Evolutionary conservation across 1,284 basidiomycete species (phyloP), one percentile per base, ranked within the genome.

Genomic region (Inonotus hispidus): DNA sequence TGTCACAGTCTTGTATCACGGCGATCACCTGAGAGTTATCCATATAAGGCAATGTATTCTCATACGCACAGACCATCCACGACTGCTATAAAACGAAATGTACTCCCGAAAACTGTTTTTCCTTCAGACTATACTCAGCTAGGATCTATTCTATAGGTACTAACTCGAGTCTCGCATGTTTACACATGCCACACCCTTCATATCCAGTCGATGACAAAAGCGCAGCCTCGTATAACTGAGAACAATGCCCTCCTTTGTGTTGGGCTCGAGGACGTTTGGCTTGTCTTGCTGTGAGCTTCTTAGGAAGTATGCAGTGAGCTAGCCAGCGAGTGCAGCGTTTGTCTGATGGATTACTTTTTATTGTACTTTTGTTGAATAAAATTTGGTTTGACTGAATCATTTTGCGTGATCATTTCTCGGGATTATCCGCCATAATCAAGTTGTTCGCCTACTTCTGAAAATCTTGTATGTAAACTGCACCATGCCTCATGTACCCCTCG

Each of bases 121-220:
- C 82, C 27, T 68, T 77, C 64, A 85, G 87, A 88, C 88, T 87
- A 89, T 89, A 89, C 87, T 90, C 87, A 87, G 79, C 80, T 82
- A 88, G 87, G 87, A 89, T 90, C 87, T 90, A 81, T 90, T 89
- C 81, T 85, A 88, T 86, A 89, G 87, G 84, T 85, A 86, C 87
- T 88, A 85, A 88, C 87, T 87, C 85, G 80, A 87, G 85, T 89
- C 85, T 87, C 83, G 87, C 87, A 88, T 87, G 85, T 88, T 87
- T 87, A 88, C 79, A 81, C 84, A 85, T 88, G 87, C 86, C 86
- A 74, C 83, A 83, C 83, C 79, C 81, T 87, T 87, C 81, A 82
- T 79, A 82, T 88, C 83, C 87, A 85, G 77, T 85, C 79, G 87
- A 89, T 89, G 87, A 89, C 77, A 74, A 73, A 65, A 69, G 80